phyloP scores from a whole-genome alignment of 495 filamentous ascomycete genomes.

The Bryoglossum gracile region DNA sequence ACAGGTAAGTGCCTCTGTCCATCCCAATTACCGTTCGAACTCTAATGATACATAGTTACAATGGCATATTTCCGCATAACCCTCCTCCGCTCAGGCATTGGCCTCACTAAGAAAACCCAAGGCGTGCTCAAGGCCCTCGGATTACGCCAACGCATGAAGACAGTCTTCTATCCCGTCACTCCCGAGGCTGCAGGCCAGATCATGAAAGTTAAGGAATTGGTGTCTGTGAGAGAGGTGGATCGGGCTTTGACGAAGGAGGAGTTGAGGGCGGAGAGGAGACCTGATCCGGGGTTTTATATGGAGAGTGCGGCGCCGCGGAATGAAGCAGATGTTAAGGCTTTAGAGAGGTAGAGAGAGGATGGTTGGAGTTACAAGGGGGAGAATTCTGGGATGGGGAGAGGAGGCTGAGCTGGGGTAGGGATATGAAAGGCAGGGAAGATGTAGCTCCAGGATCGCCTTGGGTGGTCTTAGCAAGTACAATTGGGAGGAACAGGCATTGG shows the following conservation, averaged over 20 bases:
- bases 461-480: no score
- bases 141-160: constrained; percentile 76
- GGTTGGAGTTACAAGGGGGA: not conserved
- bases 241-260: constrained; percentile 60
- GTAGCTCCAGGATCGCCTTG: no score
- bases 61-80: constrained; percentile 97
- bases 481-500: no score
- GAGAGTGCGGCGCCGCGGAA: constrained; percentile 51
- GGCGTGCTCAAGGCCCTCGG: constrained; percentile 86
- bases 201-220: constrained; percentile 94
- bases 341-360: not conserved
- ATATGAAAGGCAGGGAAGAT: no score
- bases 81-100: constrained; percentile 87
- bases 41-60: constrained; percentile 24
- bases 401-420: no score
- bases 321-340: no score
- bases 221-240: constrained; percentile 79
- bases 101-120: constrained; percentile 72
- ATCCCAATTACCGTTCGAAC: not conserved
- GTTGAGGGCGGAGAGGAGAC: constrained; percentile 64
- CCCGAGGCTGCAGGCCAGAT: constrained; percentile 87
- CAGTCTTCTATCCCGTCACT: constrained; percentile 86
- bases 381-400: no score
- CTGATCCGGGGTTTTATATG: constrained; percentile 78
- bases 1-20: no score